Base-by-base conservation (phyloP, 2,329 filamentous ascomycete genomes). In the Aspergillus sp. region DNA sequence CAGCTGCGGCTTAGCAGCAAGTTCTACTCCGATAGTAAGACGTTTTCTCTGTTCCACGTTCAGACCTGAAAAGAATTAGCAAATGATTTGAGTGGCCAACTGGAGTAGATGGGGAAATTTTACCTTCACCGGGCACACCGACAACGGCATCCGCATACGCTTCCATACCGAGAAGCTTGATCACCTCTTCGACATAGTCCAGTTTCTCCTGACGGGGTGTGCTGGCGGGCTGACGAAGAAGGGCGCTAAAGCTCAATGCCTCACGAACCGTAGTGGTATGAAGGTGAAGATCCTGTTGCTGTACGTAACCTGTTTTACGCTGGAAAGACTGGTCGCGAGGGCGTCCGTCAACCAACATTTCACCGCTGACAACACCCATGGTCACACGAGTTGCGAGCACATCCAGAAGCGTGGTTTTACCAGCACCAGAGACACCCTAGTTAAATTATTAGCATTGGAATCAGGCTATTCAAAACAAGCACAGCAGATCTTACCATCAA, bases 1-100 rank as follows among this genome's bases (percentile, higher is more conserved):
- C 52, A 97, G 82, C 41, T 91, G 87, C 6, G 93, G 93, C 78
- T 95, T 96, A 6, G 93, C 93, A 43, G 91, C 93, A 23, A 98
- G 83, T 73, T 98, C 93, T n/a, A 98, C 93, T 75, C 91, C 93
- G 62, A 98, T 96, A 0, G 93, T 97, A 6, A 97, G 82, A 68
- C 91, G 89, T 71, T 88, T 88, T 17, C 85, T 80, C 70, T 88
- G 85, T 70, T 87, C 85, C 21, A 84, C 82, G 53, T 84, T 84
- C 41, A 85, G 76, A 77, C 82, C 73, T 71, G 40, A 31, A 27
- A 39, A 5, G 2, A 12, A 48, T 63, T 58, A 64, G 58, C 50
- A 17, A 31, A 47, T 49, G 43, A 33, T 7, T 8, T 8, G 14
- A 7, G 45, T 11, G 33, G 35, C 12, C 15, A 25, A 8, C 14